These are phyloP conservation scores for Monosporozyma siamensis DNA, from an alignment of 805 yeast genomes.

Conservation along the genomic window DNA sequence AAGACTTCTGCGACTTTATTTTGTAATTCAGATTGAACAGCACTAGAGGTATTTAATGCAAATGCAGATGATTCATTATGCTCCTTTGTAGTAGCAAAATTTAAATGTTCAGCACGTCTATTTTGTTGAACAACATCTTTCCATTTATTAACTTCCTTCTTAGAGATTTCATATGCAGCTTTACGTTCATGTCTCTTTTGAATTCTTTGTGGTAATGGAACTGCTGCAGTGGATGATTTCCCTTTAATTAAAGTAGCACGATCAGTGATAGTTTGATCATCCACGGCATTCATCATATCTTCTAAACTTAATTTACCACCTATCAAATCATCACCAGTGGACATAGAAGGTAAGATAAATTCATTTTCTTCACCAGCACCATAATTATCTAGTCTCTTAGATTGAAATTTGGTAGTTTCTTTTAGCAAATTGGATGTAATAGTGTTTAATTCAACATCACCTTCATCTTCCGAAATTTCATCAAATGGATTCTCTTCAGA, in stretches of 20 bases:
- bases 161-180: conserved; percentile 86
- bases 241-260: conserved; percentile 41
- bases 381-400: conserved; percentile 42
- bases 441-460: conserved; percentile 46
- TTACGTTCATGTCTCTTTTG: conserved; percentile 77
- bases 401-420: conserved; percentile 28
- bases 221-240: conserved; percentile 44
- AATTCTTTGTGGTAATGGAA: conserved; percentile 79
- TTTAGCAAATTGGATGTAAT: conserved; percentile 32
- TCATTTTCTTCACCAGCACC: conserved; percentile 59
- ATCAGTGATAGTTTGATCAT: conserved; percentile 38
- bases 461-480: conserved; percentile 38
- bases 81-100: conserved; percentile 12
- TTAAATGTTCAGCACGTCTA: conserved; percentile 75
- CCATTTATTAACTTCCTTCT: conserved; percentile 83
- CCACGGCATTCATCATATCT: conserved; percentile 67
- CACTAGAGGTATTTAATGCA: conserved; percentile 32
- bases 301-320: conserved; percentile 47
- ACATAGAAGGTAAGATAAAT: conserved; percentile 50
- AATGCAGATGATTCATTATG: conserved; percentile 46
- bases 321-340: conserved; percentile 5
- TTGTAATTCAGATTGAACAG: conserved; percentile 55
- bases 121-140: conserved; percentile 69
- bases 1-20: conserved; percentile 51
- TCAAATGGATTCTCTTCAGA: conserved; percentile 28